Percentiles rank a stretch among this genome's conserved stretches.
phyloP scores from a whole-genome alignment of 129 eudicot species.

The Escallonia herrerae region DNA sequence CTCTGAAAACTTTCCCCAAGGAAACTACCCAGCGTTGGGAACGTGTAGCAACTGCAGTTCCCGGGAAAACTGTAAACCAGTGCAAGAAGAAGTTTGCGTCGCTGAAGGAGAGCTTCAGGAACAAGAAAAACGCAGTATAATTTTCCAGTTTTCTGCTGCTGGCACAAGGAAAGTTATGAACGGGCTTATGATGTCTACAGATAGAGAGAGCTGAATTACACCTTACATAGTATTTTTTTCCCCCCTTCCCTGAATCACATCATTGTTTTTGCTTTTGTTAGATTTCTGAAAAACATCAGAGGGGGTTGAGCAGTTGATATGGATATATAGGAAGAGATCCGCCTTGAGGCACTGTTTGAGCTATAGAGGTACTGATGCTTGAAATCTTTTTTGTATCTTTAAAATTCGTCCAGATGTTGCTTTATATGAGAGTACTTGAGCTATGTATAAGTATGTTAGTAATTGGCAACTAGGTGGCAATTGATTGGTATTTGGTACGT shows the following conservation, averaged over 20 bases:
- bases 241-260: background rate
- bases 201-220: constrained; percentile 1
- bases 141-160: background rate
- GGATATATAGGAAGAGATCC: background rate
- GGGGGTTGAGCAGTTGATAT: background rate
- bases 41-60: constrained; percentile 88
- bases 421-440: too few species aligned
- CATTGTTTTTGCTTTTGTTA: background rate
- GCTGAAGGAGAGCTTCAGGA: constrained; percentile 78
- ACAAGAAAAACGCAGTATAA: constrained; percentile 50
- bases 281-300: background rate
- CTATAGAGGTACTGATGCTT: background rate
- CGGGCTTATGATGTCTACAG: too few species aligned
- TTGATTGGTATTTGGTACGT: too few species aligned
- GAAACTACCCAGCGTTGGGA: constrained; percentile 90
- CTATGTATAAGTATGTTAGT: too few species aligned
- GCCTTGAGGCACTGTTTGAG: background rate
- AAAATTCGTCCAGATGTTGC: too few species aligned
- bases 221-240: background rate
- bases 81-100: constrained; percentile 81
- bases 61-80: constrained; percentile 80
- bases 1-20: constrained; percentile 84
- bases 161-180: too few species aligned
- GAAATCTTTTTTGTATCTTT: background rate
- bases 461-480: too few species aligned